Base-by-base conservation (phyloP, 106 monocot genomes). In the Dioscorea zingiberensis region DNA sequence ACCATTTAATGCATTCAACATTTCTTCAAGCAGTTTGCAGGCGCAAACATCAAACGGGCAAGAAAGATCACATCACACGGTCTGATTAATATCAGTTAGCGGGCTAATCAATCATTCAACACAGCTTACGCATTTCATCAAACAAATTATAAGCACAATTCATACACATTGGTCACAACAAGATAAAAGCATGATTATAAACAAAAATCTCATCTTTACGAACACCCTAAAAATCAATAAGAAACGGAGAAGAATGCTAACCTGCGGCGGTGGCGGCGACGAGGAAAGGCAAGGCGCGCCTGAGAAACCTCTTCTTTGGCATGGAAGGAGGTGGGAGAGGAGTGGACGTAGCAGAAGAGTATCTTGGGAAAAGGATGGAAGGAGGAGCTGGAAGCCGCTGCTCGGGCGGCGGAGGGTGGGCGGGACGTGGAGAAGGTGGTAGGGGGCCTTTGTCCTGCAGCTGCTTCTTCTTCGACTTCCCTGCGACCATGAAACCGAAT, bases 271-370 rank as follows among this genome's bases (percentile, higher is more conserved):
- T 16, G 1, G 28, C 61, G 16, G 30, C 28, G 28, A 62, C 15
- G 16, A 26, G 1, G 3, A 62, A 62, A n/a, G 61, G 61, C 7
- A 62, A 27, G 14, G 16, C 29, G 13, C 61, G 61, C 27, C 61
- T 27, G 29, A 62, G 61, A 14, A 62, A 28, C 17, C 27, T 27
- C 61, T 62, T 62, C 61, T 29, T 62, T 8, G 61, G 61, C 61
- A 62, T 62, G 28, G 61, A 62, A 27, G 61, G 61, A 2, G 28
- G 61, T 17, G 61, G 61, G 30, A 62, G 61, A 29, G 61, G 61
- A 28, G 61, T 62, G 13, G 27, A 29, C 1, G 14, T 62, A 17
- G 13, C 2, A 29, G 61, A 28, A 30, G 26, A 27, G 19, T 62
- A 62, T 25, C 29, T 27, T 30, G 4, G 61, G 17, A 62, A 62